Conservation (phyloP, 305 asterid genomes). For the Stenogyne calaminthoides region DNA sequence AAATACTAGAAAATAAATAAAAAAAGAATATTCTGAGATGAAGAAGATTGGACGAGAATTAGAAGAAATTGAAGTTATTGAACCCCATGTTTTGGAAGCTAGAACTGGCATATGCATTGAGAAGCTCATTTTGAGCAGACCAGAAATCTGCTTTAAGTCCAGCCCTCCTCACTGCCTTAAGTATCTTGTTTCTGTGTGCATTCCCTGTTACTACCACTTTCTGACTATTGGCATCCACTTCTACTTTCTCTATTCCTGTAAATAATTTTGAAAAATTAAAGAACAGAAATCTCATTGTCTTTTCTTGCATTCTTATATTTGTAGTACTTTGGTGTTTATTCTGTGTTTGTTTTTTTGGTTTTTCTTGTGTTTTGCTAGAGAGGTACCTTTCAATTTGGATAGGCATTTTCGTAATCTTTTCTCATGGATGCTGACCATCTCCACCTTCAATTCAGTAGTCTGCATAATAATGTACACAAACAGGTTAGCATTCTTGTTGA, state of each 20-base stretch:
- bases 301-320: not conserved
- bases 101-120: slow-evolving; percentile 43
- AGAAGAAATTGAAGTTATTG: slow-evolving; percentile 39
- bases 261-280: not conserved
- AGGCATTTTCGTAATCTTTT: slow-evolving; percentile 52
- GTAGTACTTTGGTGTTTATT: not conserved
- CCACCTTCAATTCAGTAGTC: slow-evolving; percentile 53
- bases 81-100: slow-evolving; percentile 37
- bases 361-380: not conserved
- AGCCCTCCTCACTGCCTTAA: slow-evolving; percentile 44
- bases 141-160: slow-evolving; percentile 57
- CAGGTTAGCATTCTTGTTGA: slow-evolving; percentile 10
- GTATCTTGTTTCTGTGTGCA: slow-evolving; percentile 53
- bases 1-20: slow-evolving; percentile 1
- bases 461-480: slow-evolving; percentile 24
- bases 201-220: slow-evolving; percentile 46
- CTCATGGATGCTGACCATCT: slow-evolving; percentile 54
- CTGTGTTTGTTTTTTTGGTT: not conserved
- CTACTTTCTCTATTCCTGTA: slow-evolving; percentile 49
- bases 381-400: slow-evolving; percentile 43
- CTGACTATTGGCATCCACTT: slow-evolving; percentile 45
- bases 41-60: not conserved
- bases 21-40: not conserved
- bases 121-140: slow-evolving; percentile 52
- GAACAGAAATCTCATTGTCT: not conserved